A percentile compares a stretch with the other conserved stretches of the same genome.
These are phyloP conservation scores for Pseudopyrenochaeta lycopersici DNA, from an alignment of 2,329 filamentous ascomycete species.

Conservation along the genomic window DNA sequence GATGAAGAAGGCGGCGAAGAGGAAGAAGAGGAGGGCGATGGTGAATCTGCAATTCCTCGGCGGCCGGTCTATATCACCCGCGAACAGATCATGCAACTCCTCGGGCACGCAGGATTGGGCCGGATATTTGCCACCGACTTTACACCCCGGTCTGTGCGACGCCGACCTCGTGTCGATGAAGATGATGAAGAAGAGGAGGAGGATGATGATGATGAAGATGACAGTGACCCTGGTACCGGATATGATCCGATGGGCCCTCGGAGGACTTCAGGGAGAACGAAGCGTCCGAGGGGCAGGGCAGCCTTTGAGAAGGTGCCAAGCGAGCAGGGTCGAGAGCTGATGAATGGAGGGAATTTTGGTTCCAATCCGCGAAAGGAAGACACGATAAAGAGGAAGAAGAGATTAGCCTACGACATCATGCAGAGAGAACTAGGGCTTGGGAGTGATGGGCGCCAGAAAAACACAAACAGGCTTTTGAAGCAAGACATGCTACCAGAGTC, in stretches of 20 bases:
- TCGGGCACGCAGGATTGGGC: constrained; percentile 63
- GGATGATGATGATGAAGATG: constrained; percentile 52
- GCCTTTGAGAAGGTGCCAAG: constrained; percentile 85
- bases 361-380: constrained; percentile 64
- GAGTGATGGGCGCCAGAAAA: constrained; percentile 64
- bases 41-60: constrained; percentile 15
- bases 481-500: constrained; percentile 82
- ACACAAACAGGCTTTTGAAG: constrained; percentile 72
- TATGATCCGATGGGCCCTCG: constrained; percentile 44
- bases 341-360: constrained; percentile 85
- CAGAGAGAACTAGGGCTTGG: constrained; percentile 83
- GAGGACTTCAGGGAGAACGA: constrained; percentile 44
- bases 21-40: constrained; percentile 46
- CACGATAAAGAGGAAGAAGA: constrained; percentile 66
- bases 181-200: constrained; percentile 52
- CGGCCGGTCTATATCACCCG: constrained; percentile 54
- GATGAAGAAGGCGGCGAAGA: constrained; percentile 37
- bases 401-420: constrained; percentile 74
- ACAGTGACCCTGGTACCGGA: constrained; percentile 48
- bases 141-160: constrained; percentile 23
- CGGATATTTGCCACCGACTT: constrained; percentile 57
- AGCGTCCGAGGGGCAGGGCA: constrained; percentile 58
- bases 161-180: constrained; percentile 29
- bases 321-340: constrained; percentile 76
- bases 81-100: constrained; percentile 62